Evolutionary conservation across 2,329 filamentous ascomycete species (phyloP).

Genomic region (Diaporthe sp.): DNA sequence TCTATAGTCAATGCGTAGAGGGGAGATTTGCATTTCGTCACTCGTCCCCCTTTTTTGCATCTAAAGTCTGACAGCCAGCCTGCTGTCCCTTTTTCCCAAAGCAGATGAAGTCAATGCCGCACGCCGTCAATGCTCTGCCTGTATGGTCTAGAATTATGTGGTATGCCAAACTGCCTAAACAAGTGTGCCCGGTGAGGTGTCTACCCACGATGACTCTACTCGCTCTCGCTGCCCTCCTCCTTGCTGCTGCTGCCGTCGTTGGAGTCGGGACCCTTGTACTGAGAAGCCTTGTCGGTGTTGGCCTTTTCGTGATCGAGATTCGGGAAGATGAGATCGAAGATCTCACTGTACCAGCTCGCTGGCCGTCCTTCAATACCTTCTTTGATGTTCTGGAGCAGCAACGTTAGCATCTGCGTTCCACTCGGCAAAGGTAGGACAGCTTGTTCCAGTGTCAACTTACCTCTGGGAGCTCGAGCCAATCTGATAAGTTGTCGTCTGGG

Average conservation of each 20-base stretch:
- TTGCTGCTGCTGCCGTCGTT: slow-evolving; percentile 70
- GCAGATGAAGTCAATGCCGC: slow-evolving; percentile 27
- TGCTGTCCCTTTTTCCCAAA: slow-evolving; percentile 29
- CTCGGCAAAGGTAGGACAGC: neutral
- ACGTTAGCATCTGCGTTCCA: slow-evolving; percentile 33
- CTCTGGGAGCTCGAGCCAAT: slow-evolving; percentile 97
- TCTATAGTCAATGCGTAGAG: slow-evolving; percentile 29
- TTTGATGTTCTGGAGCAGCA: slow-evolving; percentile 87
- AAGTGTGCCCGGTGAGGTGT: slow-evolving; percentile 37
- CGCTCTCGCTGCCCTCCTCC: slow-evolving; percentile 66
- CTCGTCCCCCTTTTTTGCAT: slow-evolving; percentile 9
- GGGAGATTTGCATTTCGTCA: slow-evolving; percentile 30
- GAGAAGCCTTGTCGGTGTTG: slow-evolving; percentile 78
- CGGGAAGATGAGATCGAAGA: slow-evolving; percentile 93
- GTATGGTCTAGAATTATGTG: slow-evolving; percentile 35
- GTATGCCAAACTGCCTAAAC: slow-evolving; percentile 29
- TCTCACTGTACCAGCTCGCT: slow-evolving; percentile 93
- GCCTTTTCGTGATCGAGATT: slow-evolving; percentile 80
- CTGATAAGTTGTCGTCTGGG: slow-evolving; percentile 93
- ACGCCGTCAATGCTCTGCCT: slow-evolving; percentile 33
- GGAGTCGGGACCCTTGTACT: slow-evolving; percentile 65
- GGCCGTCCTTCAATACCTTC: slow-evolving; percentile 92
- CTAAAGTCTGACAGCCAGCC: slow-evolving; percentile 23
- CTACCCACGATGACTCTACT: slow-evolving; percentile 45
- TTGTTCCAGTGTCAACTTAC: slow-evolving; percentile 68